Percentiles rank a stretch among this genome's conserved stretches.
Evolutionary conservation across 805 yeast species (phyloP).

Genomic region (Candida ortonii): DNA sequence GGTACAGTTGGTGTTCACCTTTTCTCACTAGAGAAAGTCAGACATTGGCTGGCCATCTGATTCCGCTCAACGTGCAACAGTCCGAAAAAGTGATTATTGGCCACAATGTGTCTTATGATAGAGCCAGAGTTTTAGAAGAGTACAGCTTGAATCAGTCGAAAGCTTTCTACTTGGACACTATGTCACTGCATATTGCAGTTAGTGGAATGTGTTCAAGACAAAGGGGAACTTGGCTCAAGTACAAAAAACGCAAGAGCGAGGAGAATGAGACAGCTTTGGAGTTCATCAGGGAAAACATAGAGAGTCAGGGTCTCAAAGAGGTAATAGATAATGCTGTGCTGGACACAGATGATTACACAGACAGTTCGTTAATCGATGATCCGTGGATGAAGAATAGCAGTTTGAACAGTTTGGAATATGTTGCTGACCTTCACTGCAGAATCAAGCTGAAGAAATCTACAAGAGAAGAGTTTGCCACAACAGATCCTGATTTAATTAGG

Average conservation of each 20-base stretch:
- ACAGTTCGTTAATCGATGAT: slow-evolving; percentile 45
- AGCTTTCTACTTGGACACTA: slow-evolving; percentile 83
- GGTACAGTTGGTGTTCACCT: slow-evolving; percentile 97
- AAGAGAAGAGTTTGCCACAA: slow-evolving; percentile 61
- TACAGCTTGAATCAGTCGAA: slow-evolving; percentile 64
- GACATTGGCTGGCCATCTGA: slow-evolving; percentile 53
- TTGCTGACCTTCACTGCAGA: slow-evolving; percentile 74
- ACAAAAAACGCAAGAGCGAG: slow-evolving; percentile 40
- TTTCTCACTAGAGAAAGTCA: slow-evolving; percentile 56
- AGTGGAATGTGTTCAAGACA: slow-evolving; percentile 94
- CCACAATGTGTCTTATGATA: slow-evolving; percentile 85
- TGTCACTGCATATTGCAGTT: slow-evolving; percentile 87
- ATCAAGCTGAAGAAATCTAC: slow-evolving; percentile 61
- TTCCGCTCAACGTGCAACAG: slow-evolving; percentile 63
- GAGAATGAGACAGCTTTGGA: slow-evolving; percentile 17
- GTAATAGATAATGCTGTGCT: slow-evolving; percentile 30
- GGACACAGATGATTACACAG: slow-evolving; percentile 31
- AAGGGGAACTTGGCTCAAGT: slow-evolving; percentile 70
- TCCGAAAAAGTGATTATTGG: slow-evolving; percentile 70
- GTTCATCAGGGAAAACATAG: slow-evolving; percentile 22
- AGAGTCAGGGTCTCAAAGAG: slow-evolving; percentile 25
- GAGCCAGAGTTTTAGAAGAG: slow-evolving; percentile 84
- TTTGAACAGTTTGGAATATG: slow-evolving; percentile 75
- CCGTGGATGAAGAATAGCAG: slow-evolving; percentile 86
- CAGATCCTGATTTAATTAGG: slow-evolving; percentile 51